A percentile compares a stretch with the other conserved stretches of the same genome.
Conservation (phyloP, 148 eudicot genomes). For the Silene uniflora region DNA sequence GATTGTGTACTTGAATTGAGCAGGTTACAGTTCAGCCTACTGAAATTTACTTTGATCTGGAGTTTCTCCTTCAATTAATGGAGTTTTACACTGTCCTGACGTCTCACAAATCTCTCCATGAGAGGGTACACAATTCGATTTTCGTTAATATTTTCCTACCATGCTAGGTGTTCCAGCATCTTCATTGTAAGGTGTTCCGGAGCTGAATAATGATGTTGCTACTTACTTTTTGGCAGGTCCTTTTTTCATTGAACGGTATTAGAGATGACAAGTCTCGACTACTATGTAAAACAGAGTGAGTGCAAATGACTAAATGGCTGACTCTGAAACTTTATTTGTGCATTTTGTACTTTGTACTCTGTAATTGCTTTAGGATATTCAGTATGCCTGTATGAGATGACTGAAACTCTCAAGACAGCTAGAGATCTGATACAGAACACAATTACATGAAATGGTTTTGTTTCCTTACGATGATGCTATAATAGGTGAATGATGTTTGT, state of each 20-base stretch:
- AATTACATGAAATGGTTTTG: conserved; percentile 2
- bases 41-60: conserved; percentile 51
- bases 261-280: conserved; percentile 55
- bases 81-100: conserved; percentile 49
- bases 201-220: neutral
- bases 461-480: neutral
- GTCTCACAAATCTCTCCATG: conserved; percentile 41
- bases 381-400: neutral
- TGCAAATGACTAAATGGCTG: conserved; percentile 7
- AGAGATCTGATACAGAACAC: neutral
- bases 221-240: conserved; percentile 43
- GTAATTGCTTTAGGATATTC: conserved; percentile 1
- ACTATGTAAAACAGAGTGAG: conserved; percentile 76
- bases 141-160: neutral
- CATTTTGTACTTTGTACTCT: neutral
- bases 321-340: neutral
- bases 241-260: conserved; percentile 70
- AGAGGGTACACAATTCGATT: conserved; percentile 47
- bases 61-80: conserved; percentile 44
- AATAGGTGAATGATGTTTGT: neutral
- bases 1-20: conserved; percentile 21
- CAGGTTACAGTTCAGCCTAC: conserved; percentile 64
- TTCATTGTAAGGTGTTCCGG: neutral
- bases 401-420: neutral
- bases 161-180: conserved; percentile 2